Percentiles rank a stretch among this genome's conserved stretches.
Conservation (phyloP, 2,329 filamentous ascomycete genomes). For the Didymella lethalis region DNA sequence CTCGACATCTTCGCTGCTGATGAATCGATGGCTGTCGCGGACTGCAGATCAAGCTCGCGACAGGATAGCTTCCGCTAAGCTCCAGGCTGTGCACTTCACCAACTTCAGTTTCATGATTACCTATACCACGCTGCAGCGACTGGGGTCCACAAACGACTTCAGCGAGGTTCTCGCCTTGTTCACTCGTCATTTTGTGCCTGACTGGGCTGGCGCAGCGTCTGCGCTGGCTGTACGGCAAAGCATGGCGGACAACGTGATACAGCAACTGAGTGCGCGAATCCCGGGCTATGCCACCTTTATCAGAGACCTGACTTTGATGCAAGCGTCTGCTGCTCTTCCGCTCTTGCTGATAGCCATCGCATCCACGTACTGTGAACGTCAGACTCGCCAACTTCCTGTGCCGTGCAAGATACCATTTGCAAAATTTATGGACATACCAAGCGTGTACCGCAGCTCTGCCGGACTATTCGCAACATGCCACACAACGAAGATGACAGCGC, state of each 20-base stretch:
- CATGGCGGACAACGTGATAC: neutral
- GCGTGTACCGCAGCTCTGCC: slow-evolving; percentile 9
- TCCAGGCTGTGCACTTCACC: slow-evolving; percentile 20
- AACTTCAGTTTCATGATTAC: slow-evolving; percentile 28
- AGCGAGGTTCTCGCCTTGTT: slow-evolving; percentile 5
- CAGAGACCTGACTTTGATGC: slow-evolving; percentile 11
- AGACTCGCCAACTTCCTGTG: slow-evolving; percentile 16
- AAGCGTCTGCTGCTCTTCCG: slow-evolving; percentile 22
- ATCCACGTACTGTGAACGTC: neutral
- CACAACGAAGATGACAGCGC: slow-evolving; percentile 26
- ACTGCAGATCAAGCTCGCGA: slow-evolving; percentile 2
- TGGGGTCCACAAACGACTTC: slow-evolving; percentile 7
- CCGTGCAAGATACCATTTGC: slow-evolving; percentile 25
- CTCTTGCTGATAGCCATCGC: slow-evolving; percentile 20
- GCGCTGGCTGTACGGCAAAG: neutral
- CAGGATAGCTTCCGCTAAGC: slow-evolving; percentile 9
- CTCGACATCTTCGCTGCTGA: neutral
- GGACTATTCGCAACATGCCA: slow-evolving; percentile 28
- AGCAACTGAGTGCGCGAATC: slow-evolving; percentile 18
- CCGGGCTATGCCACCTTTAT: slow-evolving; percentile 13
- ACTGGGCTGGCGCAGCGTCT: neutral
- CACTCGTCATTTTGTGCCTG: slow-evolving; percentile 6
- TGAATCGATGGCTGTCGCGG: slow-evolving; percentile 8
- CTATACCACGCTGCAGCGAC: slow-evolving; percentile 22
- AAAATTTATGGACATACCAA: slow-evolving; percentile 28